Evolutionary conservation across 805 yeast species (phyloP), one percentile per base, ranked within the genome.

Genomic region (Starmera caribaea): DNA sequence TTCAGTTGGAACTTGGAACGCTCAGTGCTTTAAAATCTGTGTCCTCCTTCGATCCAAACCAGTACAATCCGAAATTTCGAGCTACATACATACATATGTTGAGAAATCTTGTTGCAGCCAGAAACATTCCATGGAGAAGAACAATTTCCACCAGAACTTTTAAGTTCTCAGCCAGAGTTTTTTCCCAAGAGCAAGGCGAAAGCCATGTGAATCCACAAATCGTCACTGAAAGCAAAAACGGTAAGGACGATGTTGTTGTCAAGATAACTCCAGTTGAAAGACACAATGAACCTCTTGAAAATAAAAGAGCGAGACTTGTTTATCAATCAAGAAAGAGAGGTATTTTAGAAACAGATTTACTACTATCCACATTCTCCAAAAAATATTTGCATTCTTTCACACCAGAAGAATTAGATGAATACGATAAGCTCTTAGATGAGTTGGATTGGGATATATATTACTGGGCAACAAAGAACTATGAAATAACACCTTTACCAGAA

Each of bases 401-500:
- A 11, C 60, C 65, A 44, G 80, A 69, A 40, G 82, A 87, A 61
- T 66, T 92, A 39, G 81, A 77, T 36, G 97, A 92, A 59, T 92
- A 86, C 59, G 97, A 90, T 55, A 57, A 69, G 41, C 62, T 92
- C 42, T 69, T 92, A 55, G 95, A 92, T 59, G 95, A 90, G 61
- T 76, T 90, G n/a, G 98, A 92, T 61, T 92, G 98, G 98, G 98
- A 92, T 61, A 89, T 92, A 44, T 92, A 86, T 61, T 92, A 92
- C 65, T 90, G 98, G 98, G 95, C 95, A 21, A 87, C 97, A 3
- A 76, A 74, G 48, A 86, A 89, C 58, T 84, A 65, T 52, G 78
- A 75, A 30, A 77, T 84, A 15, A 84, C 89, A 36, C 95, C 95
- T 12, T 68, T 90, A 46, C 97, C 97, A 13, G 87, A 83, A 32